These are phyloP conservation scores for Boletellus emodensis DNA, from an alignment of 768 basidiomycete genomes.

Conservation along the genomic window DNA sequence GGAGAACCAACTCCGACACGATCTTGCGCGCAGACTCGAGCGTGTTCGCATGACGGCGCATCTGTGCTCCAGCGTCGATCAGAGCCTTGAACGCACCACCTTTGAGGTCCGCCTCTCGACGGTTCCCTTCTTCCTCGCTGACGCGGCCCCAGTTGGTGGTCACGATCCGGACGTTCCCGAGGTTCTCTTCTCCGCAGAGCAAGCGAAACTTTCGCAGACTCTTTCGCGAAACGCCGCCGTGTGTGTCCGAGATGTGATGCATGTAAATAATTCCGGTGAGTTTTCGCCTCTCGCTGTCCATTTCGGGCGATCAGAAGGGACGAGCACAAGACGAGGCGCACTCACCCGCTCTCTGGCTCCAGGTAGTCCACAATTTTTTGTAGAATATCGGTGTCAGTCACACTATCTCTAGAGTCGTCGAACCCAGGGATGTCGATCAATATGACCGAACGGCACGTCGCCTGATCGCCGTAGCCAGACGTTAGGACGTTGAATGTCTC, in stretches of 20 bases:
- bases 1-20: constrained; percentile 35
- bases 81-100: constrained; percentile 43
- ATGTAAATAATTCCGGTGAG: constrained; percentile 45
- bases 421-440: constrained; percentile 20
- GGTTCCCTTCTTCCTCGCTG: constrained; percentile 19
- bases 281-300: constrained; percentile 9
- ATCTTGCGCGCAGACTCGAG: constrained; percentile 39
- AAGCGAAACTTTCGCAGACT: constrained; percentile 43
- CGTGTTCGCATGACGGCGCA: constrained; percentile 37
- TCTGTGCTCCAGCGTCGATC: constrained; percentile 38
- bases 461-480: background rate
- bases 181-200: constrained; percentile 41
- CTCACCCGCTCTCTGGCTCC: constrained; percentile 1
- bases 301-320: background rate
- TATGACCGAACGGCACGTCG: constrained; percentile 1
- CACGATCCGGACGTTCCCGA: constrained; percentile 42
- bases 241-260: constrained; percentile 43
- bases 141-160: constrained; percentile 46
- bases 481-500: constrained; percentile 6
- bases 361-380: constrained; percentile 9
- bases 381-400: constrained; percentile 21
- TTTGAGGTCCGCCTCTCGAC: constrained; percentile 26
- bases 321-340: no score
- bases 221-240: constrained; percentile 37
- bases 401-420: constrained; percentile 9